These are phyloP conservation scores for Auricularia heimuer DNA, from an alignment of 768 basidiomycete species.

Conservation along the genomic window DNA sequence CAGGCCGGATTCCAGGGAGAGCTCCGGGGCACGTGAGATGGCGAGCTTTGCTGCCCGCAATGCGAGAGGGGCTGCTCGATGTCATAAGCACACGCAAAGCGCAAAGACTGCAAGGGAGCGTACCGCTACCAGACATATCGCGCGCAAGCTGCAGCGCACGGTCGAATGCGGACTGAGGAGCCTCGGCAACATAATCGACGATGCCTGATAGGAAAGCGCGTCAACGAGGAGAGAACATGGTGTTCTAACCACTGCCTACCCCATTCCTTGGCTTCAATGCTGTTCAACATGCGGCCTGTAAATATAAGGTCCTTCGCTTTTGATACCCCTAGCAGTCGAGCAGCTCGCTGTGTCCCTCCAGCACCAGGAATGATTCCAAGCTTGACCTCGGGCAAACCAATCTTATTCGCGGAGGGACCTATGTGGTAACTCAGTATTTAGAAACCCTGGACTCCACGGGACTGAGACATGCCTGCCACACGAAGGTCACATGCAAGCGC, in stretches of 20 bases:
- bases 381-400: constrained; percentile 74
- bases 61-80: constrained; percentile 65
- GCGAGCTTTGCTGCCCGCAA: constrained; percentile 82
- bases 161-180: constrained; percentile 53
- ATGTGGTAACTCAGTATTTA: background rate
- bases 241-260: constrained; percentile 33
- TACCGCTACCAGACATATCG: constrained; percentile 60
- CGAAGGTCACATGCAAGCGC: constrained; percentile 84
- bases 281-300: constrained; percentile 60
- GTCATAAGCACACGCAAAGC: background rate
- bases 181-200: constrained; percentile 66
- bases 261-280: constrained; percentile 57
- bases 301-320: constrained; percentile 84
- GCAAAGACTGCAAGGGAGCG: constrained; percentile 9
- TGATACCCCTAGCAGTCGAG: constrained; percentile 66
- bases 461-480: constrained; percentile 56
- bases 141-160: constrained; percentile 61
- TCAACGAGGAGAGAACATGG: background rate
- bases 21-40: constrained; percentile 68
- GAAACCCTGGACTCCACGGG: background rate
- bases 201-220: constrained; percentile 40
- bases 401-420: constrained; percentile 67
- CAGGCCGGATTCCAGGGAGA: constrained; percentile 77
- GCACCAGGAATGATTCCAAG: constrained; percentile 85
- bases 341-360: constrained; percentile 77